These are phyloP conservation scores for Symmetrospora coprosmae DNA, from an alignment of 768 basidiomycete genomes.

Conservation along the genomic window DNA sequence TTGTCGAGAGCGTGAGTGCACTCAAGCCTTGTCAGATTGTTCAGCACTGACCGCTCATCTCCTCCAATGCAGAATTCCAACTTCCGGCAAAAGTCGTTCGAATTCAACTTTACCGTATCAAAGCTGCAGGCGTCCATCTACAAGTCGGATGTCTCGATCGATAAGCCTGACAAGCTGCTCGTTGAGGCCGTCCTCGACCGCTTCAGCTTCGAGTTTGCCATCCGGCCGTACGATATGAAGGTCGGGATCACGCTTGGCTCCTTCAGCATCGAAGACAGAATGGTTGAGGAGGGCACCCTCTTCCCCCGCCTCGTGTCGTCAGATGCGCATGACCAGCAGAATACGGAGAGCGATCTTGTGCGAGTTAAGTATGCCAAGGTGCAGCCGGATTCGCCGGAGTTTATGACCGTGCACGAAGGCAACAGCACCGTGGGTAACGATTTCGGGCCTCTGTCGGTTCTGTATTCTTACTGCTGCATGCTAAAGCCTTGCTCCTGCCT, in stretches of 20 bases:
- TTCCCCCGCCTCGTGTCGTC: slow-evolving; percentile 33
- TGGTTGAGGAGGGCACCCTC: slow-evolving; percentile 45
- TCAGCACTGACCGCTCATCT: neutral
- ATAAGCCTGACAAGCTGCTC: slow-evolving; percentile 50
- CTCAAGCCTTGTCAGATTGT: no score
- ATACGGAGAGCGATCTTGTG: slow-evolving; percentile 48
- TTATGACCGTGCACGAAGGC: slow-evolving; percentile 58
- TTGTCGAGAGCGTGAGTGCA: slow-evolving; percentile 29
- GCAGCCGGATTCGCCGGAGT: slow-evolving; percentile 75
- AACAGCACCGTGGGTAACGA: slow-evolving; percentile 51
- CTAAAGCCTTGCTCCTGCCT: no score
- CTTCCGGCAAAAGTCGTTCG: slow-evolving; percentile 52
- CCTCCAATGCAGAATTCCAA: slow-evolving; percentile 37
- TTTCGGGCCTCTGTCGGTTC: neutral
- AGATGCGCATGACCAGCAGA: slow-evolving; percentile 27
- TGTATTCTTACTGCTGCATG: neutral
- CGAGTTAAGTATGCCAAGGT: slow-evolving; percentile 63
- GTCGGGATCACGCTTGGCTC: slow-evolving; percentile 72
- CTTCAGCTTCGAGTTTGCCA: slow-evolving; percentile 59
- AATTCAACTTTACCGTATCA: slow-evolving; percentile 76
- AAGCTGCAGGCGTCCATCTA: slow-evolving; percentile 63
- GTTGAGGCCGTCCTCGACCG: slow-evolving; percentile 65
- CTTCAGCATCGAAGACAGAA: slow-evolving; percentile 50
- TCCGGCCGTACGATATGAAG: slow-evolving; percentile 72
- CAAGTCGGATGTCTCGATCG: slow-evolving; percentile 49